Conservation (phyloP, 306 rosid genomes). For the Betula pendula region DNA sequence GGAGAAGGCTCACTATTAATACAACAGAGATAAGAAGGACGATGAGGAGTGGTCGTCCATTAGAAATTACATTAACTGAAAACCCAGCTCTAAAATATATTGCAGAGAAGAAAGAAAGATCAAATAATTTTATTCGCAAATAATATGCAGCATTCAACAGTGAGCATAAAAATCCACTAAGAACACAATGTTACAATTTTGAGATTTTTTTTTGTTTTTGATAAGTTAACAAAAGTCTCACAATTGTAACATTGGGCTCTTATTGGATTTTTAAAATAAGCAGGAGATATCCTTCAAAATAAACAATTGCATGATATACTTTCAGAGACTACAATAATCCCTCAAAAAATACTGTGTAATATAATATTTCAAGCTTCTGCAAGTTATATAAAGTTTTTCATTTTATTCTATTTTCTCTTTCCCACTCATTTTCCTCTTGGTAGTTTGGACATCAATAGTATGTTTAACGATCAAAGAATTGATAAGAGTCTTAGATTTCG, state of each 20-base stretch:
- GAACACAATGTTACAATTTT: background rate
- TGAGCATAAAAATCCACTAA: background rate
- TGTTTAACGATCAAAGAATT: conserved; percentile 22
- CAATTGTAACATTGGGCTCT: too few species aligned
- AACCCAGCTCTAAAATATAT: background rate
- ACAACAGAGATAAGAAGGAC: background rate
- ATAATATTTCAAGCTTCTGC: conserved; percentile 1
- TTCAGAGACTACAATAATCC: conserved; percentile 5
- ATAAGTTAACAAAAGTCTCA: too few species aligned
- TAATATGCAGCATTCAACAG: conserved; percentile 6
- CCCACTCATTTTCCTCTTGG: background rate
- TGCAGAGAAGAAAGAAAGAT: background rate
- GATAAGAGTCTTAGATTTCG: conserved; percentile 19
- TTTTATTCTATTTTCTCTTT: background rate
- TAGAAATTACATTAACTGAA: background rate
- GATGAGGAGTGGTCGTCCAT: background rate
- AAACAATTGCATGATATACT: conserved; percentile 13
- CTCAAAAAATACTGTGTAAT: background rate
- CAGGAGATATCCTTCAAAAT: background rate
- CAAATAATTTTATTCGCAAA: background rate
- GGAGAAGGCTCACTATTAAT: conserved; percentile 14
- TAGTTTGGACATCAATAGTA: conserved; percentile 4
- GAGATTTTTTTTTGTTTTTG: background rate
- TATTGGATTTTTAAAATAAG: too few species aligned
- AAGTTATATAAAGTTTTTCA: background rate